These are phyloP conservation scores for Logfia minima DNA, from an alignment of 129 eudicot species.

Conservation along the genomic window DNA sequence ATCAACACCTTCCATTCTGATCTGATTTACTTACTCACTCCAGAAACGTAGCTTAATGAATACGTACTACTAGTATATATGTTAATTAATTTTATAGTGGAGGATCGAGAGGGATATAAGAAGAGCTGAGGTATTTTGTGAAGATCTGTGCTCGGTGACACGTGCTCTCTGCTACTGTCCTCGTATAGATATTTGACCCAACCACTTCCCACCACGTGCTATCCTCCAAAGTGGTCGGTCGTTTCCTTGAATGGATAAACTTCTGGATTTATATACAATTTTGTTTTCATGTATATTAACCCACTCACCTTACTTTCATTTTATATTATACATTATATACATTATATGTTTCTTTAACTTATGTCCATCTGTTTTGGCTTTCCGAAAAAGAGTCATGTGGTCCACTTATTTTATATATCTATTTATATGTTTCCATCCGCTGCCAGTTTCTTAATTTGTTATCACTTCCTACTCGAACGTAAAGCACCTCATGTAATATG, in stretches of 20 bases:
- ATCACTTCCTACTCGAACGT: no score
- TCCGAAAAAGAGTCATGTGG: no score
- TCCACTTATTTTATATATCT: no score
- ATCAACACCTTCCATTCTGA: slow-evolving; percentile 23
- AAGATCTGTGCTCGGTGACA: slow-evolving; percentile 32
- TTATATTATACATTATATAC: no score
- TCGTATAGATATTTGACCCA: slow-evolving; percentile 12
- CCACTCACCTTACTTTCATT: background rate
- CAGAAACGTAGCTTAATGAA: background rate
- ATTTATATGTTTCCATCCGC: no score
- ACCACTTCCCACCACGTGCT: slow-evolving; percentile 9
- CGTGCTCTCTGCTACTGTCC: slow-evolving; percentile 27
- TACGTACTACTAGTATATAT: no score
- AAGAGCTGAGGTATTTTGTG: background rate
- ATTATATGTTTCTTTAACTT: no score
- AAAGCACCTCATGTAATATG: no score
- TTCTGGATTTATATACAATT: slow-evolving; percentile 2
- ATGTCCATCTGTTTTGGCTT: no score
- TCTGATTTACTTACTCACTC: background rate
- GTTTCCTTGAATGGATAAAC: slow-evolving; percentile 31
- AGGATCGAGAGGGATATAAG: background rate
- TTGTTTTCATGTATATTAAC: slow-evolving; percentile 3
- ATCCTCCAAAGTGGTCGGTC: slow-evolving; percentile 20
- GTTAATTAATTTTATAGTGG: background rate
- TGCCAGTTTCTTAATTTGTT: no score